Evolutionary conservation across 2,329 filamentous ascomycete species (phyloP), one percentile per base, ranked within the genome.

Genomic region (Cryphonectria radicalis): DNA sequence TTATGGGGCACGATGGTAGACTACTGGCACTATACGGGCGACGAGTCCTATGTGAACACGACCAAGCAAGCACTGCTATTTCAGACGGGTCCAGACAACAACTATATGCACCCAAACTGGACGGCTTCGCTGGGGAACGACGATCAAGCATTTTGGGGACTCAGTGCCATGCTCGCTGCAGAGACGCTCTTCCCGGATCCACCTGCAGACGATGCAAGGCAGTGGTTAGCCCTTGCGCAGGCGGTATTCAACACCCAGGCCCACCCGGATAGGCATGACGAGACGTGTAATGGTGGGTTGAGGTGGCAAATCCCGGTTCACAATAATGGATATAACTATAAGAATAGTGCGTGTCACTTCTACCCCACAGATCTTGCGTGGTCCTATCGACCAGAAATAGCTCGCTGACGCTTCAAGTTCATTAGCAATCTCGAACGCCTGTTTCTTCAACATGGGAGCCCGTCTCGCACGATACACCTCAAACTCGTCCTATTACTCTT

Each of bases 401-500:
- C 7, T 13, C 14, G 35, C 65, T 67, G 37, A 67, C 2, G 13
- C 6, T 19, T 19, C 7, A 22, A 50, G 0, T 19, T 4, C 3
- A 62, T 42, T 55, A 68, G 67, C 82, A 37, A 80, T 84, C 13
- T 81, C 83, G n/a, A 87, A 85, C 73, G 84, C 81, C 14, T 80
- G 80, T 70, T 85, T 86, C 76, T 85, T 88, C 79, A 84, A 86
- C 73, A 74, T 87, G 19, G 83, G 81, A 3, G 84, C 90, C 2
- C 87, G 91, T 3, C 84, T 93, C 1, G 89, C 88, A 0, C 83
- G 86, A 1, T 91, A 89, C 78, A 91, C 88, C 0, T 82, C 81
- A 22, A 89, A 91, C 73, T 68, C 81, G 6, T 88, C 86, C 0
- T 91, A 90, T 74, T 79, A 82, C 2, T 82, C 87, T 1, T 88